A percentile compares a stretch with the other conserved stretches of the same genome.
Conservation (phyloP, 495 filamentous ascomycete genomes). For the Penicillium cataractarum region DNA sequence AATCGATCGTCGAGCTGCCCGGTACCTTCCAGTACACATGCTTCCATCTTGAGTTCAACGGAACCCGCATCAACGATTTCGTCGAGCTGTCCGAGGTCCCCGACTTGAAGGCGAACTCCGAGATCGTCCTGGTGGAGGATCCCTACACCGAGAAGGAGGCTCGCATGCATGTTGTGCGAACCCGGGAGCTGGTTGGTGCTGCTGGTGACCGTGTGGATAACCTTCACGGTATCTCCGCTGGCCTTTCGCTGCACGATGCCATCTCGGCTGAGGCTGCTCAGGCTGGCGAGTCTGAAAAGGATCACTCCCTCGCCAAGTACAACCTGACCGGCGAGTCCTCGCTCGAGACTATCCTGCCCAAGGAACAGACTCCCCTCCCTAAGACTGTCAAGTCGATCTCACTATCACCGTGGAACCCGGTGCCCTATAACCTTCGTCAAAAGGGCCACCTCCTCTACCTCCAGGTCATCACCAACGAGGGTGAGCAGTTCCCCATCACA, state of each 20-base stretch:
- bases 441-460: conserved; percentile 95
- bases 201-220: conserved; percentile 85
- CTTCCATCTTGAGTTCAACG: conserved; percentile 93
- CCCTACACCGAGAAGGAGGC: conserved; percentile 99
- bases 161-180: conserved; percentile 86
- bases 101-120: conserved; percentile 72
- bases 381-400: conserved; percentile 89
- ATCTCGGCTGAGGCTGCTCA: conserved; percentile 55
- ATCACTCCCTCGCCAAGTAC: conserved; percentile 66
- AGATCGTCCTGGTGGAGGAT: conserved; percentile 85
- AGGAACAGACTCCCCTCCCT: conserved; percentile 63
- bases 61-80: conserved; percentile 89
- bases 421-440: conserved; percentile 85
- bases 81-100: conserved; percentile 88
- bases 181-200: conserved; percentile 90
- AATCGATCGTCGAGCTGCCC: conserved; percentile 94
- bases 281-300: conserved; percentile 50
- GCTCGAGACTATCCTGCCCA: conserved; percentile 72
- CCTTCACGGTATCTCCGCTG: conserved; percentile 85
- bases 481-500: conserved; percentile 91
- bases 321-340: conserved; percentile 70
- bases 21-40: conserved; percentile 95
- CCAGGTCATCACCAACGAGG: conserved; percentile 83
- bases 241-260: conserved; percentile 82
- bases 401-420: conserved; percentile 94